These are phyloP conservation scores for Rostrohypoxylon terebratum DNA, from an alignment of 495 filamentous ascomycete species.

Conservation along the genomic window DNA sequence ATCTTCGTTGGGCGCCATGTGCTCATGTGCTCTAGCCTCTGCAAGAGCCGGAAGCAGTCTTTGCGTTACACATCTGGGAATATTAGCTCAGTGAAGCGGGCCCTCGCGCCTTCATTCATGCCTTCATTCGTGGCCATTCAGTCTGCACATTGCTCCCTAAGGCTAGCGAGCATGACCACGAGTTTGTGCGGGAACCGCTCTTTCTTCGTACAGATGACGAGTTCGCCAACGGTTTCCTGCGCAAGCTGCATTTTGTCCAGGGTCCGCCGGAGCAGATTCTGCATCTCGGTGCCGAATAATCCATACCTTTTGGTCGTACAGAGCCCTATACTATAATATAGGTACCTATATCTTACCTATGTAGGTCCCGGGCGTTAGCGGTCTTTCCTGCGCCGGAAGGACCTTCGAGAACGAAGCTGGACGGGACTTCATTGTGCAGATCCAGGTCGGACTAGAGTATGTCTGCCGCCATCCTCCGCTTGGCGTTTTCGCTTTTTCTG, in stretches of 20 bases:
- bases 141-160: neutral
- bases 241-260: neutral
- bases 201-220: neutral
- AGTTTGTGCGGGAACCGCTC: neutral
- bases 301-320: no score
- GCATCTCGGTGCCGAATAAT: neutral
- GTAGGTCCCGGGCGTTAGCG: no score
- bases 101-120: neutral
- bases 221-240: neutral
- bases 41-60: neutral
- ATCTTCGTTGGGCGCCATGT: no score
- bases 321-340: no score
- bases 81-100: neutral
- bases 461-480: no score
- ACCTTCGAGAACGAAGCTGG: no score
- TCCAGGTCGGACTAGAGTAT: no score
- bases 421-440: no score
- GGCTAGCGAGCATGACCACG: neutral
- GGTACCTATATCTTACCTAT: no score
- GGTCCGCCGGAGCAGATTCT: neutral
- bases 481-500: no score
- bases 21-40: neutral
- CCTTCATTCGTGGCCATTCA: neutral
- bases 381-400: no score
- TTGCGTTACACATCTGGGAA: neutral